These are phyloP conservation scores for Zasmidium angulare DNA, from an alignment of 2,329 filamentous ascomycete genomes.

Conservation along the genomic window DNA sequence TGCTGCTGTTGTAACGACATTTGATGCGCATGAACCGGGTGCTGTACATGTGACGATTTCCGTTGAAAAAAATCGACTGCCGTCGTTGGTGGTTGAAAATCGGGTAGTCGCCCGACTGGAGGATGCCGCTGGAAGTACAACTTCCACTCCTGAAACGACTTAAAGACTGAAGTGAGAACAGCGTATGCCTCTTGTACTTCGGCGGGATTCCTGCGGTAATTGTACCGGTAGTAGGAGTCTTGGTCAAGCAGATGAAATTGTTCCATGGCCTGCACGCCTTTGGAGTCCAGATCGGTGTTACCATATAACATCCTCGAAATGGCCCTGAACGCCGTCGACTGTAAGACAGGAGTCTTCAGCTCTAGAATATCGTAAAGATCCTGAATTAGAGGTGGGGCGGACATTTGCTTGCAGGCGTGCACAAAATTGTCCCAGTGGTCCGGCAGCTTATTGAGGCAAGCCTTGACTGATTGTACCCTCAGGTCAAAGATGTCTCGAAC, in stretches of 20 bases:
- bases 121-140: not conserved
- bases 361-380: conserved; percentile 54
- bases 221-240: conserved; percentile 14
- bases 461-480: conserved; percentile 17
- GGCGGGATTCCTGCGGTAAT: conserved; percentile 10
- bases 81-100: conserved; percentile 6
- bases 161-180: conserved; percentile 12
- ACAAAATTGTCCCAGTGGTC: conserved; percentile 22
- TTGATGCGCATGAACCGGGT: conserved; percentile 1
- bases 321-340: conserved; percentile 55
- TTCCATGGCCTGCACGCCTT: conserved; percentile 17
- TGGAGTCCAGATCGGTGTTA: conserved; percentile 5
- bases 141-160: conserved; percentile 12
- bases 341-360: conserved; percentile 53
- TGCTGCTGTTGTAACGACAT: conserved; percentile 7
- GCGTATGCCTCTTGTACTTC: conserved; percentile 18
- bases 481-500: conserved; percentile 44
- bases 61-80: conserved; percentile 10
- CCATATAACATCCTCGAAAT: conserved; percentile 49
- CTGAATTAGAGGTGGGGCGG: conserved; percentile 57
- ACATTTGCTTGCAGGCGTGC: conserved; percentile 30
- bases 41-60: conserved; percentile 12
- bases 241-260: conserved; percentile 25
- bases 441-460: conserved; percentile 28
- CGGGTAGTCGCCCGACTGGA: not conserved